phyloP scores from a whole-genome alignment of 306 rosid species.

The Trifolium fragiferum region DNA sequence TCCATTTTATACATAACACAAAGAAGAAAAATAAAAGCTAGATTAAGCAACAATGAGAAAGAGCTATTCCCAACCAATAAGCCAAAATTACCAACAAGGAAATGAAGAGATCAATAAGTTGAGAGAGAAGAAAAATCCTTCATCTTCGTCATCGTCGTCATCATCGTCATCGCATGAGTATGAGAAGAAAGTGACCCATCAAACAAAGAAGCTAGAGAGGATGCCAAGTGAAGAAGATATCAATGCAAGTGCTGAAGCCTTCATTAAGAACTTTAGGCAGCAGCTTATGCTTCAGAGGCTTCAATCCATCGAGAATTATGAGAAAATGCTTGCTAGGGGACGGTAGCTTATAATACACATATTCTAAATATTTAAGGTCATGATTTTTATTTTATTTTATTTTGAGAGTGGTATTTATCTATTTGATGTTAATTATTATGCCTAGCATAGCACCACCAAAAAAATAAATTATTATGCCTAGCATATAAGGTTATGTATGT shows the following conservation, averaged over 20 bases:
- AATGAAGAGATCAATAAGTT: slow-evolving; percentile 29
- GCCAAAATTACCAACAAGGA: slow-evolving; percentile 8
- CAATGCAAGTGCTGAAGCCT: slow-evolving; percentile 78
- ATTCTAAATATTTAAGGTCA: background rate
- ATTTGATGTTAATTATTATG: too few relatives aligned
- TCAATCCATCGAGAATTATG: slow-evolving; percentile 77
- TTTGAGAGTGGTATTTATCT: too few relatives aligned
- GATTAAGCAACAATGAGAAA: slow-evolving; percentile 40
- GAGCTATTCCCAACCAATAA: slow-evolving; percentile 37
- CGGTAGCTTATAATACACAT: slow-evolving; percentile 28
- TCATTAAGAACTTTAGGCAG: slow-evolving; percentile 84
- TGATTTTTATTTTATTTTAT: too few relatives aligned
- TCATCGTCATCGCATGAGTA: slow-evolving; percentile 7
- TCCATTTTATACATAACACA: slow-evolving; percentile 19
- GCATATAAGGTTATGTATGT: background rate
- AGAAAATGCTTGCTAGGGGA: slow-evolving; percentile 66
- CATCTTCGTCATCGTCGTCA: slow-evolving; percentile 13
- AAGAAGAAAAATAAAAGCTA: background rate
- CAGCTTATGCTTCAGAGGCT: slow-evolving; percentile 83
- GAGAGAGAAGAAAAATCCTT: slow-evolving; percentile 41
- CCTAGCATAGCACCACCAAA: too few relatives aligned
- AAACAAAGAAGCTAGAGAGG: slow-evolving; percentile 57
- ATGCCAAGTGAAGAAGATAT: slow-evolving; percentile 70
- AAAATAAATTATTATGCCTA: background rate
- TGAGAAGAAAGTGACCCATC: slow-evolving; percentile 41